Evolutionary conservation across 2,329 filamentous ascomycete genomes (phyloP), one percentile per base, ranked within the genome.

Genomic region (Elsinoe fawcettii): DNA sequence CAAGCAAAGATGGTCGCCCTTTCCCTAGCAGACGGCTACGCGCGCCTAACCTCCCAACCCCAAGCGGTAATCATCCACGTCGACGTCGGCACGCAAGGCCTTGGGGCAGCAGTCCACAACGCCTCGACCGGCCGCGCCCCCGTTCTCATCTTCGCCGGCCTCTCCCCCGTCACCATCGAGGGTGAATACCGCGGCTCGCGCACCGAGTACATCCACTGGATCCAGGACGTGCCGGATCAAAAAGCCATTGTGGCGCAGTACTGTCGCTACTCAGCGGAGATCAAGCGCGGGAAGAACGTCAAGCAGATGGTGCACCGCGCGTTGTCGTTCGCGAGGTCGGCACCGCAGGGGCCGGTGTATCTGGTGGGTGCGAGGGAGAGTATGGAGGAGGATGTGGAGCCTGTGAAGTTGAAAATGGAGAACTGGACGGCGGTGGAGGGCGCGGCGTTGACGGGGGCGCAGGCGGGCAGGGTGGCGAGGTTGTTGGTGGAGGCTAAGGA

Each of bases 251-350:
- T 95, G 2, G 76, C 81, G 0, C 90, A 95, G 73, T 95, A 95
- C 71, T 95, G 90, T 69, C 81, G 90, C 8, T 95, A 93, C 66
- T 75, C 85, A 0, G 88, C 79, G 2, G 90, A 95, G 74, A 84
- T 95, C 70, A 91, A 90, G 74, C 86, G 86, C 2, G 89, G 88
- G 14, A 81, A 81, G 66, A 95, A 95, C 66, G 82, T 95, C 60
- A 95, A 95, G 76, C 89, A 95, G 74, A 85, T 95, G 73, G 87
- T 95, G 60, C 90, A 90, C 67, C 84, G 90, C 1, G 90, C 90
- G 0, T 70, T 95, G 57, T 88, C 89, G 63, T 95, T 93, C 66
- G 88, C 90, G 0, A 86, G 75, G 49, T 88, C 84, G 25, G 85
- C 86, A 55, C 90, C 90, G 0, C 80, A 85, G 61, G 90, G 90